Conservation (phyloP, 257 asterid genomes). For the Handroanthus guayacan region DNA sequence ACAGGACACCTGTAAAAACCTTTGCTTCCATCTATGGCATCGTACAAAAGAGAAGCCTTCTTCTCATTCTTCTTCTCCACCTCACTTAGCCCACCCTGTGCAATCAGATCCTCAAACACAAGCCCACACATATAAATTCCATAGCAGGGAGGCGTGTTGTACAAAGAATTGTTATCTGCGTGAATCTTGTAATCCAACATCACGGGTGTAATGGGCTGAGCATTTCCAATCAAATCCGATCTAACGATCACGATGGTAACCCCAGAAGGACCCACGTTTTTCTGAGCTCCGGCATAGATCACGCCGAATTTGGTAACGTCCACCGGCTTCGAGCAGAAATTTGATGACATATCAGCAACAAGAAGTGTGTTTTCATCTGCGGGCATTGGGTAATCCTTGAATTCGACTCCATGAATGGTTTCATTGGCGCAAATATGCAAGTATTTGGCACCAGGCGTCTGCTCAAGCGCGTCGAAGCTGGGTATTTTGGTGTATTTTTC, state of each 20-base stretch:
- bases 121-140: conserved; percentile 95
- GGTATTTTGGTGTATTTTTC: conserved; percentile 86
- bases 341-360: conserved; percentile 92
- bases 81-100: conserved; percentile 84
- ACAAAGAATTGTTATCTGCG: conserved; percentile 80
- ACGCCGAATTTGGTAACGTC: conserved; percentile 75
- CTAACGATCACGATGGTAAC: conserved; percentile 80
- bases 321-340: conserved; percentile 92
- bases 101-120: conserved; percentile 85
- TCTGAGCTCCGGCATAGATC: conserved; percentile 99
- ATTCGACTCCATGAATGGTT: conserved; percentile 97
- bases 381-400: conserved; percentile 76
- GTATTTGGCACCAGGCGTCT: conserved; percentile 68
- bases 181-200: conserved; percentile 96
- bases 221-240: conserved; percentile 76
- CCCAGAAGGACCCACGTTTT: conserved; percentile 96
- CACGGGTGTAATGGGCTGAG: conserved; percentile 78
- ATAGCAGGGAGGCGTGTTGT: conserved; percentile 94
- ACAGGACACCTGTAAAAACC: conserved; percentile 91
- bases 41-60: conserved; percentile 72
- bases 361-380: conserved; percentile 55
- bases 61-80: conserved; percentile 83
- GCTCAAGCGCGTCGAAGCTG: conserved; percentile 57
- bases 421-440: conserved; percentile 92
- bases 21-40: conserved; percentile 78